A percentile compares a stretch with the other conserved stretches of the same genome.
These are phyloP conservation scores for Neohortaea acidophila DNA, from an alignment of 495 filamentous ascomycete species.

Conservation along the genomic window DNA sequence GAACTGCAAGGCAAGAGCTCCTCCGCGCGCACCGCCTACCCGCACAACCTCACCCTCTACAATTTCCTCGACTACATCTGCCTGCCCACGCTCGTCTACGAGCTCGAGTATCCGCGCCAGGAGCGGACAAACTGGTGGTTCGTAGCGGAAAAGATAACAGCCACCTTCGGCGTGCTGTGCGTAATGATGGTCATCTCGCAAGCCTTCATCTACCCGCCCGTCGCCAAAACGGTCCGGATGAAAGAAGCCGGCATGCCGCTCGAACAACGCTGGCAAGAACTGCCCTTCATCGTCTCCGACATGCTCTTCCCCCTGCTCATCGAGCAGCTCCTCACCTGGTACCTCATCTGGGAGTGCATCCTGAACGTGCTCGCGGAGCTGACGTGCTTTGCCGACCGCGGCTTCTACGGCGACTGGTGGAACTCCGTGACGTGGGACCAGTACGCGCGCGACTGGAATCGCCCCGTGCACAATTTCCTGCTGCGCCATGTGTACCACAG, in stretches of 20 bases:
- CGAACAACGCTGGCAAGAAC: slow-evolving; percentile 42
- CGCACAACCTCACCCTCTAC: slow-evolving; percentile 46
- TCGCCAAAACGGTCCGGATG: slow-evolving; percentile 48
- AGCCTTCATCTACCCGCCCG: slow-evolving; percentile 47
- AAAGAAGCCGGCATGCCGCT: slow-evolving; percentile 46
- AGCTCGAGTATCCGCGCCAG: slow-evolving; percentile 59
- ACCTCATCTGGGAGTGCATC: slow-evolving; percentile 68
- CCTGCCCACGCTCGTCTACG: slow-evolving; percentile 61
- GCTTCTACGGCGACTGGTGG: slow-evolving; percentile 62
- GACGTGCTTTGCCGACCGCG: slow-evolving; percentile 59
- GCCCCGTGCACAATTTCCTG: slow-evolving; percentile 55
- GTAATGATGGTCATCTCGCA: slow-evolving; percentile 41
- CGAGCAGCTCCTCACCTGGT: slow-evolving; percentile 56
- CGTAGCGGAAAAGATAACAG: slow-evolving; percentile 50
- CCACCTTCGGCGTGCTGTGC: slow-evolving; percentile 51
- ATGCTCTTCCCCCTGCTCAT: slow-evolving; percentile 62
- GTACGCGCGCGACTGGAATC: slow-evolving; percentile 64
- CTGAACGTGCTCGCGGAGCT: slow-evolving; percentile 62
- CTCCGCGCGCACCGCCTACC: slow-evolving; percentile 35
- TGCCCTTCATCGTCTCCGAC: slow-evolving; percentile 54
- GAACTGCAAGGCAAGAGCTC: slow-evolving; percentile 46
- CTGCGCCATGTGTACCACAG: slow-evolving; percentile 62
- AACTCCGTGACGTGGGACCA: slow-evolving; percentile 45
- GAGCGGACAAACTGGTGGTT: slow-evolving; percentile 54
- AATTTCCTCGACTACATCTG: slow-evolving; percentile 59